Evolutionary conservation across 306 rosid genomes (phyloP), one percentile per base, ranked within the genome.

Genomic region (Trifolium repens): DNA sequence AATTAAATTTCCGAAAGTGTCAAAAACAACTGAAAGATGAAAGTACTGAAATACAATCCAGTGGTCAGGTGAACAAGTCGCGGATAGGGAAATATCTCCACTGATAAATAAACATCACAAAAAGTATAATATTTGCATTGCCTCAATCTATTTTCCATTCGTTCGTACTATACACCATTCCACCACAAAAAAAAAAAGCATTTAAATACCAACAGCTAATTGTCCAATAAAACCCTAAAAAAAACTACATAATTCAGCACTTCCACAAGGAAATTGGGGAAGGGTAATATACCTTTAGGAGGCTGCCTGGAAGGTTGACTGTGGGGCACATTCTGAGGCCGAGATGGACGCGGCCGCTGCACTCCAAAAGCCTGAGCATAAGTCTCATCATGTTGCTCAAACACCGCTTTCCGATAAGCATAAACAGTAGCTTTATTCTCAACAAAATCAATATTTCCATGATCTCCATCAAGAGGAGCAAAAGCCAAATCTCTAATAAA

Each of bases 281-380:
- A 57, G 64, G 69, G 64, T 34, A 73, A 52, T 43, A 74, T 96
- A 96, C 99, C 99, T 85, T 80, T 87, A 75, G 98, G 70, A 30
- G 91, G 90, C 75, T 53, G 78, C 69, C 80, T 89, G 30, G 40
- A 61, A 54, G 83, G 66, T 58, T 88, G 96, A 44, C 78, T 77
- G 0, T 34, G 52, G 17, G 69, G 72, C 59, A 67, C 75, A 71
- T 12, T 76, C 16, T 72, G 86, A 27, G 70, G 69, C 35, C 84
- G 89, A 17, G 93, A 53, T 40, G 87, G 72, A 10, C 93, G 92
- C 4, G 78, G 75, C 0, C 87, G 82, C 79, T 81, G 86, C 71
- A 79, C 87, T 26, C 96, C 96, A 74, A 96, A 96, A 16, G 99
- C 99, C 85, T 96, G 91, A 3, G 97, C 98, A 82, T 96, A 96